Evolutionary conservation across 305 asterid species (phyloP), one percentile per base, ranked within the genome.

Genomic region (Rubia tinctorum): DNA sequence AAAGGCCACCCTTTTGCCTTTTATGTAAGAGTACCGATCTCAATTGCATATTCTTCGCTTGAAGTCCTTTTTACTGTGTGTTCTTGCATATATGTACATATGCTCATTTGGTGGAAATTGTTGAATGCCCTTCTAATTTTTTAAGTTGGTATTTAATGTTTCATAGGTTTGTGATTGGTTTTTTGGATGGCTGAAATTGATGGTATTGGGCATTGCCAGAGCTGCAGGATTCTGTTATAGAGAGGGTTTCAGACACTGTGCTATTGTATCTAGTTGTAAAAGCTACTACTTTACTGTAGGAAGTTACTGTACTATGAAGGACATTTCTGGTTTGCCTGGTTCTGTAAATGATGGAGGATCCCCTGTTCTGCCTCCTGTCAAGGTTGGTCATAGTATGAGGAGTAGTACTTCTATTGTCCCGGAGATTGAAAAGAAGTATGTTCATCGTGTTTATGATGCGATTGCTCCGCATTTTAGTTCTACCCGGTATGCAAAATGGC

Each of bases 381-480:
- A 79, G 47, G 81, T 83, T 47, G 83, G 79, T 64, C 68, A 67
- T 22, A 79, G 70, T 74, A 76, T 71, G 64, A 83, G 66, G 62
- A 71, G 44, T 61, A 76, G 77, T 65, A 77, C 85, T 37, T 82
- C 92, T 64, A 79, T 83, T 56, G 90, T 87, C 27, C 99, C 99
- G 14, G 99, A 94, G 78, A 90, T 94, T 14, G 99, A 94, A 77
- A 94, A 87, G 84, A 91, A 91, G 82, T 91, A 90, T 51, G 99
- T 94, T 47, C 99, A 94, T 73, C 88, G 86, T 23, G 98, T 94
- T 75, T 94, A 94, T 76, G 98, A 94, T 80, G 99, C 99, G 55
- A 94, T 94, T 72, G 99, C 99, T 53, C 98, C 99, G n/a, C 99
- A 94, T 82, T 94, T 94, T 75, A 94, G 99, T 79, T 87, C 99